Base-by-base conservation (phyloP, 2,329 filamentous ascomycete species). In the Clarireedia hainanense region DNA sequence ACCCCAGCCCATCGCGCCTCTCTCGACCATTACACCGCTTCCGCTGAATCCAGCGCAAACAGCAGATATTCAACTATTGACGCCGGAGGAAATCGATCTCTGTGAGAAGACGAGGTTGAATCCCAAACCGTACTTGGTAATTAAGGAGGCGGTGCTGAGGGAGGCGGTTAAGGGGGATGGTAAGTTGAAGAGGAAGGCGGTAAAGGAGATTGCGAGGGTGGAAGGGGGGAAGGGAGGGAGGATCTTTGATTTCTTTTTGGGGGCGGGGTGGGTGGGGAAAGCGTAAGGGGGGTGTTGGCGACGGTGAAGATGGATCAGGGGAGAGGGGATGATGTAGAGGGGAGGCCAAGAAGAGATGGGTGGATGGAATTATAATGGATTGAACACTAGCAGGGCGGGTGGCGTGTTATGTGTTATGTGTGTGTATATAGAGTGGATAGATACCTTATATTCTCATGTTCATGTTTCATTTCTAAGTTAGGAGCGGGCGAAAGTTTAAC, bases 221-320 rank as follows among this genome's bases (percentile, higher is more conserved):
- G 92, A 97, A 67, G 81, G 84, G 9, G 87, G 88, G 61, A 97
- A 96, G 71, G 86, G 88, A 0, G 85, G 87, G 17, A 80, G 89
- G 62, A 83, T 97, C 57, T 96, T 92, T 72, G 94, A 97, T 70
- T 97, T 96, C 69, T 91, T 96, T 74, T 88, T 95, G 60, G 89
- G 91, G 68, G 85, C 85, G 55, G 94, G 92, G 2, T 97, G 92
- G 91, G 85, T 97, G 58, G 87, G 85, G 34, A 94, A 95, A 75
- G 88, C 85, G 9, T 53, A 53, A 37, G 14, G 6, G 4, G n/a
- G 17, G 20, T 20, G 20, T 20, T 20, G 20, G 20, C 3, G 20
- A 20, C 20, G 20, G 20, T 20, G 20, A 3, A 20, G 20, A 20
- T 20, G 20, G 20, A 20, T 20, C 20, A 20, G 20, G 20, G 20